Evolutionary conservation across 1,139 yeast genomes (phyloP).

Genomic region (Zygosaccharomyces pseudobailii): DNA sequence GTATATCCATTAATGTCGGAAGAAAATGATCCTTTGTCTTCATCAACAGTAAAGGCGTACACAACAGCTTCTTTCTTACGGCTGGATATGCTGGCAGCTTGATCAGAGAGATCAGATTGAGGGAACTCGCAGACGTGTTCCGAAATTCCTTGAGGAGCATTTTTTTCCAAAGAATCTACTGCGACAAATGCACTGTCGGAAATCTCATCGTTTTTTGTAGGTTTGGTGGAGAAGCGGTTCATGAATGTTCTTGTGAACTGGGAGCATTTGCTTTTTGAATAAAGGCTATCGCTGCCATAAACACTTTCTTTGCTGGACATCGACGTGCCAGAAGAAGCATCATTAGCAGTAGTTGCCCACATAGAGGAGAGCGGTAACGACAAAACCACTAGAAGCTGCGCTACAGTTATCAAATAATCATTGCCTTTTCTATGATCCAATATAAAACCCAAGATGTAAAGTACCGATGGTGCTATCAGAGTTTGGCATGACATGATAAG

Average conservation of each 20-base stretch:
- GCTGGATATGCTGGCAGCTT: background rate
- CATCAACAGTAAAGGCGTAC: constrained; percentile 27
- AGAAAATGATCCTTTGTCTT: constrained; percentile 31
- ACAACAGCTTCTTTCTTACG: background rate
- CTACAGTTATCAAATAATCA: constrained; percentile 38
- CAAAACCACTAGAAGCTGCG: constrained; percentile 48
- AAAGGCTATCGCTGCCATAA: background rate
- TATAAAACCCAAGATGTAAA: constrained; percentile 53
- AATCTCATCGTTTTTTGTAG: constrained; percentile 1
- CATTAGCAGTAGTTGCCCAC: constrained; percentile 74
- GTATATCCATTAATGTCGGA: constrained; percentile 12
- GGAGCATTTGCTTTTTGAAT: constrained; percentile 1
- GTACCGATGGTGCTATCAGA: constrained; percentile 66
- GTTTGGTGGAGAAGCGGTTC: background rate
- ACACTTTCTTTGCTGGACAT: constrained; percentile 1
- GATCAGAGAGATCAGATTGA: background rate
- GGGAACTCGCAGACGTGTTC: constrained; percentile 4
- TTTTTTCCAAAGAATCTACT: constrained; percentile 8
- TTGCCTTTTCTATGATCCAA: constrained; percentile 27
- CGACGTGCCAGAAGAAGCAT: constrained; percentile 36
- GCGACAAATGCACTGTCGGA: constrained; percentile 8
- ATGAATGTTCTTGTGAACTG: constrained; percentile 1
- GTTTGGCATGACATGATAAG: constrained; percentile 82
- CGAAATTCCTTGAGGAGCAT: constrained; percentile 9
- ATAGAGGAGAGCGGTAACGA: constrained; percentile 78